Conservation (phyloP, 148 eudicot species). For the Nepenthes gracilis region DNA sequence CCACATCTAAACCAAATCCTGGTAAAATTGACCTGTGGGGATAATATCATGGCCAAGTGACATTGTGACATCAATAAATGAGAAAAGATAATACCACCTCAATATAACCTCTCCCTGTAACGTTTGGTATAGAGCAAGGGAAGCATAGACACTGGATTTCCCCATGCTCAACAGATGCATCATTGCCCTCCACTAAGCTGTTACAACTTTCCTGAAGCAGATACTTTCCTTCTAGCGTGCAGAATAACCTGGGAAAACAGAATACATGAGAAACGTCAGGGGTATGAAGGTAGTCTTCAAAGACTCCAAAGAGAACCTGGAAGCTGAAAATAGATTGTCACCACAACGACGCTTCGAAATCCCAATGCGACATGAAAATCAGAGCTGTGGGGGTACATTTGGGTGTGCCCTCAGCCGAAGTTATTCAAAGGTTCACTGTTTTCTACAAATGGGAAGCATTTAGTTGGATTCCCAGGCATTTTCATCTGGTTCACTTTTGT, state of each 20-base stretch:
- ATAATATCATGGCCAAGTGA: background rate
- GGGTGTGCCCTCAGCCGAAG: too few relatives aligned
- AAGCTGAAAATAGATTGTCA: background rate
- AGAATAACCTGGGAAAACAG: constrained; percentile 43
- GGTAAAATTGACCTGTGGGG: too few relatives aligned
- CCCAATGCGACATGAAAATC: background rate
- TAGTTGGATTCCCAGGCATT: too few relatives aligned
- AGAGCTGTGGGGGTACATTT: too few relatives aligned
- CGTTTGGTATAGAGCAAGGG: constrained; percentile 51
- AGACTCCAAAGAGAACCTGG: constrained; percentile 1
- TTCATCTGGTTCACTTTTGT: too few relatives aligned
- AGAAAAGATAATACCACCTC: constrained; percentile 41
- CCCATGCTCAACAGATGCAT: constrained; percentile 24
- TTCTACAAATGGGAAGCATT: too few relatives aligned
- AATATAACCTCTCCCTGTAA: constrained; percentile 82
- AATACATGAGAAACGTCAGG: background rate
- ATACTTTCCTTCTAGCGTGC: constrained; percentile 80
- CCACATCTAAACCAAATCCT: too few relatives aligned
- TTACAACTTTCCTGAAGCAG: constrained; percentile 52
- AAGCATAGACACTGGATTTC: constrained; percentile 49
- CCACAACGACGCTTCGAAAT: background rate
- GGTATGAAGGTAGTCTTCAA: background rate
- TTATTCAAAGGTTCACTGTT: too few relatives aligned
- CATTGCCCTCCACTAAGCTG: constrained; percentile 25
- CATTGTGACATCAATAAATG: background rate